Conservation (phyloP, 495 filamentous ascomycete species). For the Tetracladium setigerum region DNA sequence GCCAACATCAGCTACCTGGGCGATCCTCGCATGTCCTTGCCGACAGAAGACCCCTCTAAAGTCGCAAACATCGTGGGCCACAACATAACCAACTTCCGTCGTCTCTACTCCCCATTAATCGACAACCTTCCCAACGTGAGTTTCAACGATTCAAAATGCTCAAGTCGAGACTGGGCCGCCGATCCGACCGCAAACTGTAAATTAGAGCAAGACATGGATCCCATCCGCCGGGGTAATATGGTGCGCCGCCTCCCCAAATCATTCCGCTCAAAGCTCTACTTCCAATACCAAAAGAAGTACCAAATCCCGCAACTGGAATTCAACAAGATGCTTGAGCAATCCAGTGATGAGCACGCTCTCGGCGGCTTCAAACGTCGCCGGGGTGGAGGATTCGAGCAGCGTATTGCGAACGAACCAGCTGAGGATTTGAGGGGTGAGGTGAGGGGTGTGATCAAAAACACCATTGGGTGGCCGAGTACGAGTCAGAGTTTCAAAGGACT, state of each 20-base stretch:
- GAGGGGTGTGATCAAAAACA: conserved; percentile 67
- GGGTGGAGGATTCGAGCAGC: conserved; percentile 76
- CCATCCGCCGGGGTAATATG: conserved; percentile 85
- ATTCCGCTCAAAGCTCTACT: conserved; percentile 86
- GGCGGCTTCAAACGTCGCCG: conserved; percentile 61
- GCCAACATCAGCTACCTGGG: conserved; percentile 88
- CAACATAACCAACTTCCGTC: conserved; percentile 85
- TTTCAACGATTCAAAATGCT: conserved; percentile 64
- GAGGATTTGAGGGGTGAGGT: conserved; percentile 59
- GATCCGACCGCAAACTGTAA: conserved; percentile 51
- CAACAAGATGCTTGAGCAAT: conserved; percentile 73
- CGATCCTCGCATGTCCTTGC: conserved; percentile 84
- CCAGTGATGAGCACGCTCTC: conserved; percentile 54
- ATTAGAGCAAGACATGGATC: conserved; percentile 85
- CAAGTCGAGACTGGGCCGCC: conserved; percentile 54
- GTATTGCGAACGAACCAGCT: conserved; percentile 64
- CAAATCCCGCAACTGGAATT: conserved; percentile 78
- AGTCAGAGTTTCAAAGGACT: conserved; percentile 75
- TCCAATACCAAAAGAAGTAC: conserved; percentile 86
- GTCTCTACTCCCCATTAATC: conserved; percentile 82
- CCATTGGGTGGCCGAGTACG: conserved; percentile 84
- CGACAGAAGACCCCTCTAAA: conserved; percentile 86
- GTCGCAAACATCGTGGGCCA: conserved; percentile 87
- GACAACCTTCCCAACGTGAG: conserved; percentile 80
- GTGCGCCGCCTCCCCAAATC: conserved; percentile 81